Conservation (phyloP, 2,329 filamentous ascomycete species). For the Xylaria digitata region DNA sequence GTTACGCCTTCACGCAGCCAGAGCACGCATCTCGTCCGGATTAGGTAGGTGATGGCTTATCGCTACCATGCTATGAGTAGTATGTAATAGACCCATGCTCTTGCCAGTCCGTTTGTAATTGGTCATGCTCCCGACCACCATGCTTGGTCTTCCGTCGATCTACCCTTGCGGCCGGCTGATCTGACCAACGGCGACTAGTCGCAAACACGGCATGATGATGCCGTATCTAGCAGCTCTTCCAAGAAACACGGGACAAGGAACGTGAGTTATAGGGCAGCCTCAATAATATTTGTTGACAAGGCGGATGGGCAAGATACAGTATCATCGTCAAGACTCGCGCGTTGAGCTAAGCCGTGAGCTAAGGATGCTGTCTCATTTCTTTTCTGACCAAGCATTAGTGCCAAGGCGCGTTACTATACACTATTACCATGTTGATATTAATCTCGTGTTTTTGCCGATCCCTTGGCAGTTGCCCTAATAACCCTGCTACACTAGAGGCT, state of each 20-base stretch:
- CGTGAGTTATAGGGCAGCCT: background rate
- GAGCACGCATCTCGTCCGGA: slow-evolving; percentile 31
- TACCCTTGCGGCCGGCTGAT: slow-evolving; percentile 15
- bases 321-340: background rate
- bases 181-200: background rate
- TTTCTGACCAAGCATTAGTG: slow-evolving; percentile 14
- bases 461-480: background rate
- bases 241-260: background rate
- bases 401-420: slow-evolving; percentile 31
- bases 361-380: slow-evolving; percentile 28
- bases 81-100: slow-evolving; percentile 14
- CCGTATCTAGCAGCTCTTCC: slow-evolving; percentile 15
- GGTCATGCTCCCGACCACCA: slow-evolving; percentile 26
- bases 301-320: background rate
- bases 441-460: slow-evolving; percentile 30
- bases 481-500: background rate
- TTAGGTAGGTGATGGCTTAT: slow-evolving; percentile 40
- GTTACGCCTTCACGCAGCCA: slow-evolving; percentile 23
- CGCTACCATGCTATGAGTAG: background rate
- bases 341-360: background rate
- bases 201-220: slow-evolving; percentile 1
- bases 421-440: slow-evolving; percentile 7
- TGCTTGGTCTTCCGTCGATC: slow-evolving; percentile 26
- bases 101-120: slow-evolving; percentile 19
- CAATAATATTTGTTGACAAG: background rate